Evolutionary conservation across 345 rosid genomes (phyloP).

Genomic region (Stellera chamaejasme): DNA sequence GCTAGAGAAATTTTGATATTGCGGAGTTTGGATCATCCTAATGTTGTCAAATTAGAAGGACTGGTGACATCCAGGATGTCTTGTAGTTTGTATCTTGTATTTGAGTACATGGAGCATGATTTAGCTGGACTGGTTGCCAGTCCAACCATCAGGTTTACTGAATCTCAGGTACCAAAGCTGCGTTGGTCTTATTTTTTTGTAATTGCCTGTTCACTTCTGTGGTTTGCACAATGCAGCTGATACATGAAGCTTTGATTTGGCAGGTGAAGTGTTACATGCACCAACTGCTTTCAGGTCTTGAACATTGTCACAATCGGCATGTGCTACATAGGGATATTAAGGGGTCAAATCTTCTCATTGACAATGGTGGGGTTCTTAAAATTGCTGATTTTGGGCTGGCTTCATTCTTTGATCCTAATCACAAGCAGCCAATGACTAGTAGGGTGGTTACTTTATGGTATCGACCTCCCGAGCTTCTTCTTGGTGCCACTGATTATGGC

Average conservation of each 20-base stretch:
- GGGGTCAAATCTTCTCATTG: slow-evolving; percentile 81
- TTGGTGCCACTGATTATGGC: slow-evolving; percentile 78
- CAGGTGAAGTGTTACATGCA: slow-evolving; percentile 73
- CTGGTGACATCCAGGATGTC: slow-evolving; percentile 82
- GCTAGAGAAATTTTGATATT: slow-evolving; percentile 73
- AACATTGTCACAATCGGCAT: slow-evolving; percentile 62
- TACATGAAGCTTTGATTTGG: slow-evolving; percentile 1
- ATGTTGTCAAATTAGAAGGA: slow-evolving; percentile 69
- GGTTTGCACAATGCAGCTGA: background rate
- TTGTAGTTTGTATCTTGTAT: slow-evolving; percentile 69
- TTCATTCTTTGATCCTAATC: slow-evolving; percentile 67
- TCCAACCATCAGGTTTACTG: slow-evolving; percentile 58
- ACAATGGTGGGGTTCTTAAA: slow-evolving; percentile 58
- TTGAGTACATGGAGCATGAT: slow-evolving; percentile 79
- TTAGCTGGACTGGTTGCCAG: slow-evolving; percentile 80
- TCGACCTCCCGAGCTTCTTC: slow-evolving; percentile 87
- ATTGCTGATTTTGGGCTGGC: slow-evolving; percentile 89
- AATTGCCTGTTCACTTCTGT: background rate
- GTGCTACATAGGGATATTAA: slow-evolving; percentile 80
- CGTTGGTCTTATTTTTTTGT: background rate
- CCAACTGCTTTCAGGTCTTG: slow-evolving; percentile 67
- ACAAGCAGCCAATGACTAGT: slow-evolving; percentile 81
- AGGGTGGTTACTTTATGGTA: slow-evolving; percentile 84
- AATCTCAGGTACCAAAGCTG: slow-evolving; percentile 41
- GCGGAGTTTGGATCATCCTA: slow-evolving; percentile 65